Conservation (phyloP, 805 yeast genomes). For the Ogataea kodamae region DNA sequence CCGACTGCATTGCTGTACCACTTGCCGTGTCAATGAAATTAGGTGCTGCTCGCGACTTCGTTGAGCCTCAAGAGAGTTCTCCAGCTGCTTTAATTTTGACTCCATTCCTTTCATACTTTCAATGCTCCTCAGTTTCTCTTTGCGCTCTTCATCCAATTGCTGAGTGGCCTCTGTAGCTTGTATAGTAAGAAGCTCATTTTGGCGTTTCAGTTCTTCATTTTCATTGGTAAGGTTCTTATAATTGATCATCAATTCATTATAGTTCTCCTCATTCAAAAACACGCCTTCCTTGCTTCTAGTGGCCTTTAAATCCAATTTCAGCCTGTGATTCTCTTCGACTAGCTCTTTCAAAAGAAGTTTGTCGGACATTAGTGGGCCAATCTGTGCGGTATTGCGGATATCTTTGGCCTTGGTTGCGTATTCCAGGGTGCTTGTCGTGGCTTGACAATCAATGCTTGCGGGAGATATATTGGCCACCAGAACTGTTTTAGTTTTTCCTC, state of each 20-base stretch:
- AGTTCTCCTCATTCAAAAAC: slow-evolving; percentile 57
- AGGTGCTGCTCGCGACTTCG: slow-evolving; percentile 13
- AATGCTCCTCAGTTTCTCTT: slow-evolving; percentile 23
- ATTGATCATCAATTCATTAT: slow-evolving; percentile 47
- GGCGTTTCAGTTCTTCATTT: slow-evolving; percentile 43
- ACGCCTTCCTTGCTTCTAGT: slow-evolving; percentile 64
- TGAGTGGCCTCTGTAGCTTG: slow-evolving; percentile 32
- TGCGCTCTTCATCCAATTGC: slow-evolving; percentile 18
- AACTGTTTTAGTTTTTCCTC: slow-evolving; percentile 84
- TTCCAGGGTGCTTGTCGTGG: slow-evolving; percentile 50
- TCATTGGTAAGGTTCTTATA: slow-evolving; percentile 49
- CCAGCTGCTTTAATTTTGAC: slow-evolving; percentile 29
- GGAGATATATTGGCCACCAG: slow-evolving; percentile 88
- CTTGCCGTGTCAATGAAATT: slow-evolving; percentile 9
- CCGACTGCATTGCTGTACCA: slow-evolving; percentile 29
- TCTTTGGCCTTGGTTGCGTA: slow-evolving; percentile 57
- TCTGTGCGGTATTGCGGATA: slow-evolving; percentile 49
- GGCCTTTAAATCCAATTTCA: slow-evolving; percentile 54
- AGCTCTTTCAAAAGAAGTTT: slow-evolving; percentile 43
- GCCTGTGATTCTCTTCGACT: slow-evolving; percentile 41
- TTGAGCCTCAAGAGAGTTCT: slow-evolving; percentile 31
- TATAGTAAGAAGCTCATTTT: slow-evolving; percentile 36
- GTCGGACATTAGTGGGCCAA: slow-evolving; percentile 43
- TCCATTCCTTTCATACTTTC: slow-evolving; percentile 26
- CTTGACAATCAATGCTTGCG: slow-evolving; percentile 43